Conservation (phyloP, 148 eudicot genomes). For the Hydrangea macrophylla region DNA sequence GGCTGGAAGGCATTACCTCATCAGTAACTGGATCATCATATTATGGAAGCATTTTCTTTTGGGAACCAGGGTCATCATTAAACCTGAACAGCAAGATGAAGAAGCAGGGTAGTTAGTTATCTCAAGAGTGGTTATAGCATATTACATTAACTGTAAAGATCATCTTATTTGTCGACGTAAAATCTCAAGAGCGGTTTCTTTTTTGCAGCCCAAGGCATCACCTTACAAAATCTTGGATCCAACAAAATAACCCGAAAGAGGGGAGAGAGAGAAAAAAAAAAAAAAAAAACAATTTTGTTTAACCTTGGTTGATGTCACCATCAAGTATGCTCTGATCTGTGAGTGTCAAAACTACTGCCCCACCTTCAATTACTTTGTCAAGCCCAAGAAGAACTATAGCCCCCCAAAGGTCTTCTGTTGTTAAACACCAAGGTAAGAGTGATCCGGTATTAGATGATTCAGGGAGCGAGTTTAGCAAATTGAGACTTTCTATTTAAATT, state of each 20-base stretch:
- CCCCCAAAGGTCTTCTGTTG: slow-evolving; percentile 64
- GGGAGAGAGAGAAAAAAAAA: neutral
- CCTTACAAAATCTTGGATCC: slow-evolving; percentile 34
- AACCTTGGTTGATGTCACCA: slow-evolving; percentile 88
- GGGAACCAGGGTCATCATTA: slow-evolving; percentile 60
- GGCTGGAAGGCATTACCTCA: no score
- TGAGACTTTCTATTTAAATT: no score
- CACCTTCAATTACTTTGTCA: slow-evolving; percentile 96
- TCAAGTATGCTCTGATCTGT: slow-evolving; percentile 92
- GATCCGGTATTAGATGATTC: neutral
- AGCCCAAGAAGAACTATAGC: slow-evolving; percentile 93
- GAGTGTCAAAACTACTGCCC: slow-evolving; percentile 93
- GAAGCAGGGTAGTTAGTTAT: slow-evolving; percentile 3
- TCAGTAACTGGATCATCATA: slow-evolving; percentile 87
- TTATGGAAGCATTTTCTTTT: slow-evolving; percentile 85
- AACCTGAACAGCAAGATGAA: slow-evolving; percentile 45
- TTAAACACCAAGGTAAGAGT: neutral
- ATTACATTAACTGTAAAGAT: no score
- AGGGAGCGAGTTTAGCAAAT: no score
- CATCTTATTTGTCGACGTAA: slow-evolving; percentile 78
- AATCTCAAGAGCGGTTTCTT: slow-evolving; percentile 59
- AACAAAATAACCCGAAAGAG: slow-evolving; percentile 15
- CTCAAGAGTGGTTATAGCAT: neutral
- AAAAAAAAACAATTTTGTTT: neutral
- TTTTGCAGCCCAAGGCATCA: slow-evolving; percentile 68